Conservation (phyloP, 257 asterid species). For the Plantago major region DNA sequence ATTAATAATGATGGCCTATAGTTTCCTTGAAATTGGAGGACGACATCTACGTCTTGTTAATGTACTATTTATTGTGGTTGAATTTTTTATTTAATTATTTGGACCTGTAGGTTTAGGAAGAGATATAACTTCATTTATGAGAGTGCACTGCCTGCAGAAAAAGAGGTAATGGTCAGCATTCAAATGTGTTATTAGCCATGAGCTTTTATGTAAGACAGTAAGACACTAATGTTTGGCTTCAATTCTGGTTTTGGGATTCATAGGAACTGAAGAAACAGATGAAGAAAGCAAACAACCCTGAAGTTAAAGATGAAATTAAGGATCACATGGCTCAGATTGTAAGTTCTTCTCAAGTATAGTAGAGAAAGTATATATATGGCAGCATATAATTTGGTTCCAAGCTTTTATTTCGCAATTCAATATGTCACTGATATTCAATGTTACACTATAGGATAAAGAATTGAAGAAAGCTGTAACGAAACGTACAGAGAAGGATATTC, state of each 20-base stretch:
- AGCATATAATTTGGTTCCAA: not conserved
- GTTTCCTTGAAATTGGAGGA: too few species aligned
- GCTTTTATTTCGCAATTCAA: slow-evolving; percentile 6
- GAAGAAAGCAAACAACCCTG: slow-evolving; percentile 60
- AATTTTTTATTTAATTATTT: slow-evolving; percentile 10
- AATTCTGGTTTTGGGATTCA: slow-evolving; percentile 21
- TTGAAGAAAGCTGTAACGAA: slow-evolving; percentile 60
- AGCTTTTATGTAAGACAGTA: slow-evolving; percentile 6
- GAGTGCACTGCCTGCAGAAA: slow-evolving; percentile 75
- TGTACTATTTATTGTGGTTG: too few species aligned
- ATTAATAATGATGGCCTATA: too few species aligned
- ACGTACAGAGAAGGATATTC: slow-evolving; percentile 59
- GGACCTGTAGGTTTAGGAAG: slow-evolving; percentile 70
- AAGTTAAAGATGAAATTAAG: slow-evolving; percentile 47
- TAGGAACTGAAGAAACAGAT: slow-evolving; percentile 67
- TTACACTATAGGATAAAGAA: slow-evolving; percentile 52
- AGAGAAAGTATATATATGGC: slow-evolving; percentile 9
- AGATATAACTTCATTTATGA: slow-evolving; percentile 77
- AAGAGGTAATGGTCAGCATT: slow-evolving; percentile 46
- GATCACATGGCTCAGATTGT: slow-evolving; percentile 50
- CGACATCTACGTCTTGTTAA: too few species aligned
- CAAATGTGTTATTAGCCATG: slow-evolving; percentile 2
- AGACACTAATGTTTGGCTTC: too few species aligned
- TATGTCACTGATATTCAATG: slow-evolving; percentile 6
- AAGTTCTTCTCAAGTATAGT: slow-evolving; percentile 31